Evolutionary conservation across 148 eudicot species (phyloP), one percentile per base, ranked within the genome.

Genomic region (Chenopodium berlandieri): DNA sequence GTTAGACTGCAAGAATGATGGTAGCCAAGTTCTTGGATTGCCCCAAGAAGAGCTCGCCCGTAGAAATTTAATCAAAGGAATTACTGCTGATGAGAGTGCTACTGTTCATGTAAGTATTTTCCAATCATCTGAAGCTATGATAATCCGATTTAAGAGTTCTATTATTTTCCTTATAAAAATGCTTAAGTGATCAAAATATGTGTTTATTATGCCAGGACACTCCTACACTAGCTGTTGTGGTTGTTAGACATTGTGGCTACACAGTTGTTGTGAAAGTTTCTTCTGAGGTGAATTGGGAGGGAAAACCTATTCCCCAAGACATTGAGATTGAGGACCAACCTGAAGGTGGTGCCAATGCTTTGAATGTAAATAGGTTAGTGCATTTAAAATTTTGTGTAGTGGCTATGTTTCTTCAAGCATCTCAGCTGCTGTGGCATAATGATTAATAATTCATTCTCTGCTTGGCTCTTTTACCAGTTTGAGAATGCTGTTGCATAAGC

Each of bases 71-170:
- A 88, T 94, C 23, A 94, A 94, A 86, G 98, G 98, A 74, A 85
- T 94, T 34, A 94, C 95, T 48, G 97, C 97, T 74, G 98, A 94
- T 78, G 98, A 94, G 87, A 94, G 92, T 88, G 93, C 95, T 19
- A 89, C 97, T 65, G 94, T 91, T 75, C 97, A 93, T 88, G 98
- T 94, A 76, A 80, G 98, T 88, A 65, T 77, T 32, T 56, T 56
- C 52, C 19, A 68, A 75, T 85, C 73, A 34, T 77, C 62, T 73
- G 71, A 63, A 62, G 13, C 77, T 74, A 30, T 63, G 32, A 46
- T 80, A 60, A 1, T 58, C 12, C 48, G 54, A 40, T 75, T 84
- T 14, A 22, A 17, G 66, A n/a, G 31, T 77, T 64, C 10, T 48
- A 50, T 78, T 50, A 67, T 20, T 32, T 50, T 50, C 23, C 60